A percentile compares a stretch with the other conserved stretches of the same genome.
These are phyloP conservation scores for Strombidium stylifer DNA, from an alignment of 73 alveolate genomes.

Conservation along the genomic window DNA sequence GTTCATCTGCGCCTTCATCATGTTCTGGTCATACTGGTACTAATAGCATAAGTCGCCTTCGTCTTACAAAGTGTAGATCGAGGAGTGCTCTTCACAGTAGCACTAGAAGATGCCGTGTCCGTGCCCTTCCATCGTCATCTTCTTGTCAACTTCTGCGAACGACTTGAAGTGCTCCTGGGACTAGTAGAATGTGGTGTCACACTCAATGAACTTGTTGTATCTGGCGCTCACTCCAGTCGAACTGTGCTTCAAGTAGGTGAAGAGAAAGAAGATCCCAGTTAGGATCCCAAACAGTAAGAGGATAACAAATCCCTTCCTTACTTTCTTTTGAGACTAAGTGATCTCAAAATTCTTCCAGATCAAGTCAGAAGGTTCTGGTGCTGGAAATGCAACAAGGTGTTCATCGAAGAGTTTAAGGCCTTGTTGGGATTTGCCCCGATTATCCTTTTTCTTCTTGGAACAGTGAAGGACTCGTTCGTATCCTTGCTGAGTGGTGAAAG, in stretches of 20 bases:
- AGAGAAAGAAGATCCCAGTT: not conserved
- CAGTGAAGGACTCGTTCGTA: slow-evolving; percentile 12
- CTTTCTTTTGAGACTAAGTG: not conserved
- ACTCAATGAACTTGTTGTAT: not conserved
- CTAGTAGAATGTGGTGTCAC: not conserved
- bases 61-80: not conserved
- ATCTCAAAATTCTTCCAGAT: slow-evolving; percentile 40
- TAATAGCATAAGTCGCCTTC: slow-evolving; percentile 6
- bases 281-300: not conserved
- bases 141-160: slow-evolving; percentile 2
- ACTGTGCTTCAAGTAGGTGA: slow-evolving; percentile 15
- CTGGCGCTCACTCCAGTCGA: not conserved
- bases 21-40: slow-evolving; percentile 4
- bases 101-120: not conserved
- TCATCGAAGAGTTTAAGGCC: not conserved
- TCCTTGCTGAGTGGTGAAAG: slow-evolving; percentile 43
- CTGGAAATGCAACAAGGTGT: too few species aligned
- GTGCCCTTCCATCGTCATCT: slow-evolving; percentile 8
- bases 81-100: not conserved
- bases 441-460: not conserved
- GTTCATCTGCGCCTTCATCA: not conserved
- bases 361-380: slow-evolving; percentile 45
- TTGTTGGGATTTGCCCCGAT: slow-evolving; percentile 28
- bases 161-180: not conserved
- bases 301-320: not conserved